phyloP scores from a whole-genome alignment of 1,139 yeast species.

The Candida labiduridarum region DNA sequence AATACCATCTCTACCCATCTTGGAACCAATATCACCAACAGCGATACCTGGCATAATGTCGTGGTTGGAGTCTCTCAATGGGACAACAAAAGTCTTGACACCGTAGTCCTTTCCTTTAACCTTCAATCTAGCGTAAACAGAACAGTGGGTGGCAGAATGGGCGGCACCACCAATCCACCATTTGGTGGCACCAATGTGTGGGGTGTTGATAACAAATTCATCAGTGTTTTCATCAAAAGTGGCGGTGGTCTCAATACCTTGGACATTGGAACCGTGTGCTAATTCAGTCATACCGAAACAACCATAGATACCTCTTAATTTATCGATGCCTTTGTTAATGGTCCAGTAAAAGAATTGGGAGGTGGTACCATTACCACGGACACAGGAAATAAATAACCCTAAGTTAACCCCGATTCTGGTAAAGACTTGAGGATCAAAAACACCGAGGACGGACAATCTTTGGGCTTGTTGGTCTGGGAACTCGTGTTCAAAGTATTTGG shows the following conservation, averaged over 20 bases:
- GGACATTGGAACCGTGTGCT: conserved; percentile 92
- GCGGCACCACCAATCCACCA: conserved; percentile 99
- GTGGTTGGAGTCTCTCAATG: conserved; percentile 73
- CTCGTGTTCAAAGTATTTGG: conserved; percentile 46
- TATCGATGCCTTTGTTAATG: conserved; percentile 64
- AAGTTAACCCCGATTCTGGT: conserved; percentile 52
- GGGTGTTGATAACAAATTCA: conserved; percentile 76
- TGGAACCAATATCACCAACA: conserved; percentile 87
- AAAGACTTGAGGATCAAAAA: conserved; percentile 49
- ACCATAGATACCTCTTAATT: conserved; percentile 70
- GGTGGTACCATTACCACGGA: conserved; percentile 52
- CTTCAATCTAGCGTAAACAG: conserved; percentile 76
- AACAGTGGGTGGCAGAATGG: conserved; percentile 82
- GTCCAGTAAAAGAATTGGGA: conserved; percentile 72
- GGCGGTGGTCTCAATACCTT: conserved; percentile 86
- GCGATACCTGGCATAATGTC: conserved; percentile 73
- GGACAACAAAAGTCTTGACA: conserved; percentile 86
- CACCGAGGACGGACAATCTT: conserved; percentile 38
- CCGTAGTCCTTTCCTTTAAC: conserved; percentile 85
- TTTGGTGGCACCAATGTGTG: conserved; percentile 86
- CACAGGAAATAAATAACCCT: conserved; percentile 47
- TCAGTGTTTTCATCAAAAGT: conserved; percentile 66
- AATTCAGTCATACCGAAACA: conserved; percentile 93
- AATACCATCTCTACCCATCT: conserved; percentile 87
- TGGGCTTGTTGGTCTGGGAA: conserved; percentile 34